These are phyloP conservation scores for Melocanna baccifera DNA, from an alignment of 176 grass and related monocot genomes.

Conservation along the genomic window DNA sequence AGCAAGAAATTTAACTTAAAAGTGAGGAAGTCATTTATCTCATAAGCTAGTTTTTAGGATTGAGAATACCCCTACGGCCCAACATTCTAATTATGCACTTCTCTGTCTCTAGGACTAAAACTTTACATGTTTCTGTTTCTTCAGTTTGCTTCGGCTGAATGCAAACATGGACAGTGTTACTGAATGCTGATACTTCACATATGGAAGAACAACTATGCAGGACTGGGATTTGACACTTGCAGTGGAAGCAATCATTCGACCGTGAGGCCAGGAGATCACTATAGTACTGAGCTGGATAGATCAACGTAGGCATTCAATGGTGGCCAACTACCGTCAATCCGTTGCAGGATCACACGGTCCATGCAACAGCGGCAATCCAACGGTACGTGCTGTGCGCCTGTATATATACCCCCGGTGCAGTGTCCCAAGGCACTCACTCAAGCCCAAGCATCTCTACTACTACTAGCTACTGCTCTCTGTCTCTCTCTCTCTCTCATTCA, in stretches of 20 bases:
- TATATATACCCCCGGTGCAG: slow-evolving; percentile 39
- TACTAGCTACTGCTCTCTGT: neutral
- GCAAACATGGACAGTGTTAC: neutral
- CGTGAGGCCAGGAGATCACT: neutral
- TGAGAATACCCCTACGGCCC: no score
- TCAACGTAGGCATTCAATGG: slow-evolving; percentile 23
- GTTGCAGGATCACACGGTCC: slow-evolving; percentile 13
- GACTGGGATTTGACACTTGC: neutral
- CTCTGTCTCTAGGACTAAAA: neutral
- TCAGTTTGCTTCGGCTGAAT: neutral
- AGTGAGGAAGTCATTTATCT: no score
- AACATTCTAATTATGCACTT: neutral
- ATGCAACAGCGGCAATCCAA: neutral
- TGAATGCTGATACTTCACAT: neutral
- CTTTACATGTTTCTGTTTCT: no score
- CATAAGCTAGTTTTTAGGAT: no score
- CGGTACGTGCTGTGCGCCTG: neutral
- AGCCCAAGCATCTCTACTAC: neutral
- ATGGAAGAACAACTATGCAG: neutral
- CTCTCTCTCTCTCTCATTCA: neutral
- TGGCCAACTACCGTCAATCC: slow-evolving; percentile 23
- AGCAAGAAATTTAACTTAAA: no score
- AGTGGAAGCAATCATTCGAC: neutral
- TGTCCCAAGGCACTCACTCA: slow-evolving; percentile 19
- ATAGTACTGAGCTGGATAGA: slow-evolving; percentile 1